Evolutionary conservation across 768 basidiomycete species (phyloP).

Genomic region (Pleurotus citrinopileatus): DNA sequence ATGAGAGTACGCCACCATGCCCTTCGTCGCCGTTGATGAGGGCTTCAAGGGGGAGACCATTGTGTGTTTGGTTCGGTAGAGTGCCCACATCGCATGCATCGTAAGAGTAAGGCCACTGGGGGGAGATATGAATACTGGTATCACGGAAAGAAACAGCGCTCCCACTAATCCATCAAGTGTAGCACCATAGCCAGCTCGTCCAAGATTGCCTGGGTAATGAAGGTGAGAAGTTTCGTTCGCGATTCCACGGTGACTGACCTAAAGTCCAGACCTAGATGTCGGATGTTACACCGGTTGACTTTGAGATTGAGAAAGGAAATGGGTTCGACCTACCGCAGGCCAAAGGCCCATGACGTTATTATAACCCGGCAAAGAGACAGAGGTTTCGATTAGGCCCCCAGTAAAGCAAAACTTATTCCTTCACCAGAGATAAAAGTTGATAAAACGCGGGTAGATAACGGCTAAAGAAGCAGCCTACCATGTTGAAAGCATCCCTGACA

Average conservation of each 20-base stretch:
- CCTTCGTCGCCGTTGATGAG: constrained; percentile 54
- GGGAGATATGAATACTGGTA: constrained; percentile 3
- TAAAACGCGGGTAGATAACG: constrained; percentile 21
- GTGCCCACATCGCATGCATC: constrained; percentile 86
- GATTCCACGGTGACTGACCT: not conserved
- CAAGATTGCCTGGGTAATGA: constrained; percentile 47
- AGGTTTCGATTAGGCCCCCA: constrained; percentile 70
- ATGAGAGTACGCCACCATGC: constrained; percentile 53
- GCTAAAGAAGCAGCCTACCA: constrained; percentile 28
- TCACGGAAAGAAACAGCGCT: constrained; percentile 1
- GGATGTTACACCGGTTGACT: not conserved
- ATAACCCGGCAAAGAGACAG: constrained; percentile 62
- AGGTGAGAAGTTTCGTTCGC: not conserved
- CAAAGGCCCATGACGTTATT: constrained; percentile 66
- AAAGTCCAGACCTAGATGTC: constrained; percentile 4
- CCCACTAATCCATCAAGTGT: constrained; percentile 75
- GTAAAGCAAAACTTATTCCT: constrained; percentile 93
- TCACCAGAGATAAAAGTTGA: constrained; percentile 21
- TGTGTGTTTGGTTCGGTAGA: constrained; percentile 73
- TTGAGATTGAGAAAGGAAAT: not conserved
- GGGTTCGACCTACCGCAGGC: constrained; percentile 80
- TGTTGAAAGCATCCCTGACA: constrained; percentile 42
- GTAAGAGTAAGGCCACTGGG: constrained; percentile 81
- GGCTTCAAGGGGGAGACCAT: constrained; percentile 65
- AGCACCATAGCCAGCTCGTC: constrained; percentile 84